These are phyloP conservation scores for Amesomyces nigricolor DNA, from an alignment of 2,329 filamentous ascomycete species.

Conservation along the genomic window DNA sequence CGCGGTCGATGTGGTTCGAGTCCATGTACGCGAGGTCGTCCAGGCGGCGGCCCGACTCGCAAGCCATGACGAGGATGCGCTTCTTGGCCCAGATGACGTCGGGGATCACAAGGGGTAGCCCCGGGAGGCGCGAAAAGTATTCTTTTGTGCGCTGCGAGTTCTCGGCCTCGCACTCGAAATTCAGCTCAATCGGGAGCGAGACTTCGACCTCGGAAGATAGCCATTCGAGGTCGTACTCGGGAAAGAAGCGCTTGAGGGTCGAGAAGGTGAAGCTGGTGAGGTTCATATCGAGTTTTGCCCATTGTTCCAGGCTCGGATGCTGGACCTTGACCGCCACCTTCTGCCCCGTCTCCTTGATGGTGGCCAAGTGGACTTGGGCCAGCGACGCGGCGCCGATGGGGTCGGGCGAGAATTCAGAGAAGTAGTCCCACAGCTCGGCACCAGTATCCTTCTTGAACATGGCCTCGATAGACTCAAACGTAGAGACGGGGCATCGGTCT, in stretches of 20 bases:
- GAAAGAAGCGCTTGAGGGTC: constrained; percentile 87
- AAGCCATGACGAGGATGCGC: constrained; percentile 92
- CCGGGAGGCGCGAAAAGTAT: constrained; percentile 70
- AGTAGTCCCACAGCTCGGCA: constrained; percentile 70
- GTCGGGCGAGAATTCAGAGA: constrained; percentile 71
- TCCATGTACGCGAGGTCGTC: constrained; percentile 89
- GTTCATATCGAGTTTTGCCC: constrained; percentile 80
- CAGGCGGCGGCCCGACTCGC: constrained; percentile 75
- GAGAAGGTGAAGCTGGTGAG: constrained; percentile 86
- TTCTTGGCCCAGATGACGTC: constrained; percentile 84
- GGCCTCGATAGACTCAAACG: constrained; percentile 73
- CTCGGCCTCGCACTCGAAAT: constrained; percentile 78
- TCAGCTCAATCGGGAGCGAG: constrained; percentile 83
- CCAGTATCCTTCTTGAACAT: constrained; percentile 88
- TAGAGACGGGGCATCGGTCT: constrained; percentile 91
- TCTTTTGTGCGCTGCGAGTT: constrained; percentile 76
- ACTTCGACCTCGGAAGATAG: constrained; percentile 87
- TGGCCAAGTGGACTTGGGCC: constrained; percentile 89
- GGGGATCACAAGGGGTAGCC: constrained; percentile 81
- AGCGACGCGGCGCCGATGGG: constrained; percentile 92
- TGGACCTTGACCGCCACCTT: constrained; percentile 96
- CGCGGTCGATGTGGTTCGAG: constrained; percentile 78
- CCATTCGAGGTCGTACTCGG: constrained; percentile 97
- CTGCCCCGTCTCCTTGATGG: constrained; percentile 72
- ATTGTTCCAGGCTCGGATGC: constrained; percentile 83